Base-by-base conservation (phyloP, 2,329 filamentous ascomycete species). In the Cytospora schulzeri region DNA sequence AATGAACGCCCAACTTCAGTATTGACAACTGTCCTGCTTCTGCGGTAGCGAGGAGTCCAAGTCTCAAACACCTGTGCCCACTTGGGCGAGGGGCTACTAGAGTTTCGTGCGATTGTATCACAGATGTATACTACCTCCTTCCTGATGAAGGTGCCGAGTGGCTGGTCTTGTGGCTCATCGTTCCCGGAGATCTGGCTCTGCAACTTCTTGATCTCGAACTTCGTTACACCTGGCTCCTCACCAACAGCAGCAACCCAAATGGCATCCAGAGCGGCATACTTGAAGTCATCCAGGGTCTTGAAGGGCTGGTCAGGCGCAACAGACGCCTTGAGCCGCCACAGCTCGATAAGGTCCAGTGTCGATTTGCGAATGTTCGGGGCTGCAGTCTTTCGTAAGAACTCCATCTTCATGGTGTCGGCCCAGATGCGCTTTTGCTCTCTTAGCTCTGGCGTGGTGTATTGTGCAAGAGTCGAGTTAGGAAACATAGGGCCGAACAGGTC, bases 191-290 rank as follows among this genome's bases (percentile, higher is more conserved):
- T 17, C 22, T 69, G 62, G 11, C 45, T 48, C n/a, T 66, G 45
- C 12, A 73, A 41, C 48, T 68, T 68, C 17, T 67, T 48, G n/a
- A 70, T 68, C 28, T 73, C 67, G 41, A 68, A 64, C 33, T 68
- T 66, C 15, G 66, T 72, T 2, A 74, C 69, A 2, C 74, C 73
- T n/a, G 74, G 70, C n/a, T 75, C 67, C 2, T 73, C 70, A 3
- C 76, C 78, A 17, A 79, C 71, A 0, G 76, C 68, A 11, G 73
- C 73, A 0, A 73, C 75, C 75, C 74, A 79, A 31, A 79, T 76
- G 17, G 71, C 74, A 65, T 80, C 77, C 29, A 80, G 68, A 0
- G 75, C 72, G 0, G 71, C 72, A 33, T 74, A 68, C 63, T 70
- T 68, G 31, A 80, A 70, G 62, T 80, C 78, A 4, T 74, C 65